phyloP scores from a whole-genome alignment of 1,284 basidiomycete species.

The Neotropicomus parvogracilis region DNA sequence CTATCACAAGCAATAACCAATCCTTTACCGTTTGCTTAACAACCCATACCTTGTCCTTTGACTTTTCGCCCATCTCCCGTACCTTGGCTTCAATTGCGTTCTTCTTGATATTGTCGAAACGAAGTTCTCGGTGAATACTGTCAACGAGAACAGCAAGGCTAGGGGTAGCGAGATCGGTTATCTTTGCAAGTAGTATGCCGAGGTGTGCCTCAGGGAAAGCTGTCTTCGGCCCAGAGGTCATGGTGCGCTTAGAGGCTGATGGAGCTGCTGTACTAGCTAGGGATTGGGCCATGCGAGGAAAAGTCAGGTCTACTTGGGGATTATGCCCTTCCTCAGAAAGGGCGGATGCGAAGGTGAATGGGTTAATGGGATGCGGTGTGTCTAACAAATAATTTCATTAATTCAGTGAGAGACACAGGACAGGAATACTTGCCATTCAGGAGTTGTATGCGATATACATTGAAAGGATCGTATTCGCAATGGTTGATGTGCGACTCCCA shows the following conservation, averaged over 20 bases:
- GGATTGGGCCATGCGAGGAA: conserved; percentile 32
- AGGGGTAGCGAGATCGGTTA: conserved; percentile 50
- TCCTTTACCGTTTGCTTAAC: conserved; percentile 47
- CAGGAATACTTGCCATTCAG: conserved; percentile 59
- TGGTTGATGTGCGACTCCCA: conserved; percentile 66
- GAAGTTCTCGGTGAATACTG: conserved; percentile 64
- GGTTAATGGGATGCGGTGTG: conserved; percentile 68
- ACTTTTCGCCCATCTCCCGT: conserved; percentile 68
- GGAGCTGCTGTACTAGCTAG: conserved; percentile 11
- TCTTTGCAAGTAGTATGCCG: conserved; percentile 54
- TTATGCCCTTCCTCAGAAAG: conserved; percentile 36
- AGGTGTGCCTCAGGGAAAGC: conserved; percentile 66
- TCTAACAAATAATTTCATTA: conserved; percentile 43
- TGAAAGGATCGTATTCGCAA: conserved; percentile 62
- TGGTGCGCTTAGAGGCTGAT: conserved; percentile 36
- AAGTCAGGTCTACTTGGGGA: conserved; percentile 30
- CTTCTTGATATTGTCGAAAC: conserved; percentile 68
- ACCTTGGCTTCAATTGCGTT: conserved; percentile 78
- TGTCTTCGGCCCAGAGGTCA: conserved; percentile 45
- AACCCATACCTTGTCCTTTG: conserved; percentile 64
- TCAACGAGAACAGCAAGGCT: conserved; percentile 68
- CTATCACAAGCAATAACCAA: conserved; percentile 10
- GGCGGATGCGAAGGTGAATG: conserved; percentile 68
- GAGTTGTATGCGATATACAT: conserved; percentile 65
- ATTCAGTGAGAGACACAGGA: background rate